phyloP scores from a whole-genome alignment of 176 grass and related monocot species.

The Poa annua region DNA sequence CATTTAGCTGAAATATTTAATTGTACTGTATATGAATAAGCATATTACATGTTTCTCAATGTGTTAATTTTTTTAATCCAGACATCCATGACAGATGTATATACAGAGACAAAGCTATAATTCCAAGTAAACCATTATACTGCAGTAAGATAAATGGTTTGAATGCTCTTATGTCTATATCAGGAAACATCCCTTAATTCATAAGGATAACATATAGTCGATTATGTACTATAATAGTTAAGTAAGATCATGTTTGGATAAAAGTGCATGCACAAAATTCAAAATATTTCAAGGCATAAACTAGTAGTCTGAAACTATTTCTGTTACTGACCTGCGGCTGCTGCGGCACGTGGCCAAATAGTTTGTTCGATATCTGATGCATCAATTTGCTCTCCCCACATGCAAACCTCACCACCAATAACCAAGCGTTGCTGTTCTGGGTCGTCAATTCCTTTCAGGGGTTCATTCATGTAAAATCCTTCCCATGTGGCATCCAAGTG shows the following conservation, averaged over 20 bases:
- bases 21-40: slow-evolving; percentile 3
- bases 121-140: slow-evolving; percentile 14
- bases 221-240: neutral
- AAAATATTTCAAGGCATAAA: slow-evolving; percentile 31
- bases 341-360: slow-evolving; percentile 94
- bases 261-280: slow-evolving; percentile 7
- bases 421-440: slow-evolving; percentile 71
- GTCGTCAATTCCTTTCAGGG: slow-evolving; percentile 65
- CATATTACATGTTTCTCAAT: slow-evolving; percentile 16
- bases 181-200: slow-evolving; percentile 3
- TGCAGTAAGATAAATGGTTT: slow-evolving; percentile 26
- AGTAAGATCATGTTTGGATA: slow-evolving; percentile 15
- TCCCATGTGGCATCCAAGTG: slow-evolving; percentile 84
- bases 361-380: slow-evolving; percentile 87
- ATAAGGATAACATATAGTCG: neutral
- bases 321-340: slow-evolving; percentile 74
- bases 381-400: slow-evolving; percentile 91
- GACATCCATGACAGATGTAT: slow-evolving; percentile 4
- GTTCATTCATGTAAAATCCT: slow-evolving; percentile 86
- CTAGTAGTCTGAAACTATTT: slow-evolving; percentile 9
- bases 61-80: slow-evolving; percentile 1
- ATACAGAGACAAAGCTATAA: slow-evolving; percentile 22
- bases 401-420: slow-evolving; percentile 87
- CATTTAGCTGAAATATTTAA: slow-evolving; percentile 18
- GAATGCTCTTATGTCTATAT: slow-evolving; percentile 9